A percentile compares a stretch with the other conserved stretches of the same genome.
Evolutionary conservation across 2,329 filamentous ascomycete species (phyloP).

Genomic region (Tolypocladium album): DNA sequence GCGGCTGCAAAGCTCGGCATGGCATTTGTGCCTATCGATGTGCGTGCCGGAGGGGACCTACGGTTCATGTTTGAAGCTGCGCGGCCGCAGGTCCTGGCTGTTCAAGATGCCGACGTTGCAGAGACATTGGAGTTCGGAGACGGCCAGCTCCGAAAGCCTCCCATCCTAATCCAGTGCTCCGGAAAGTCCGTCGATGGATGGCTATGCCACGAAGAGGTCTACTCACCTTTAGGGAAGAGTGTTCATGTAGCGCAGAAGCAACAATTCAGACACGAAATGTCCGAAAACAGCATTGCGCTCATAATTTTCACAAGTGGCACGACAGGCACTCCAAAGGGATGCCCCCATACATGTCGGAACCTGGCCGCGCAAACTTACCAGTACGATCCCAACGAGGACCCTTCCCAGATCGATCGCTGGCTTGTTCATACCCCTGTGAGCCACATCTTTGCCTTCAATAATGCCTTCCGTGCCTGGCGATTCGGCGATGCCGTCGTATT

Average conservation of each 20-base stretch:
- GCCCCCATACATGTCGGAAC: conserved; percentile 28
- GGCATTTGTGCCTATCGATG: conserved; percentile 23
- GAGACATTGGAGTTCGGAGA: neutral
- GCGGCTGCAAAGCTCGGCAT: conserved; percentile 21
- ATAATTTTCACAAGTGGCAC: conserved; percentile 40
- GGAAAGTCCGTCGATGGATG: conserved; percentile 8
- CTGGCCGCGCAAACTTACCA: conserved; percentile 24
- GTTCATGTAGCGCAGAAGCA: neutral
- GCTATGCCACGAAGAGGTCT: conserved; percentile 1
- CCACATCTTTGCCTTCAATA: conserved; percentile 29
- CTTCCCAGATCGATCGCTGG: conserved; percentile 17
- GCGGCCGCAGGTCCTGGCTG: conserved; percentile 18
- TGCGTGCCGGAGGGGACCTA: conserved; percentile 13
- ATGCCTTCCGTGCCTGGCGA: conserved; percentile 25
- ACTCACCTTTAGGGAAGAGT: neutral
- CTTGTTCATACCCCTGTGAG: conserved; percentile 25
- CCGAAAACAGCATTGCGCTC: conserved; percentile 17
- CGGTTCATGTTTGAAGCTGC: conserved; percentile 11
- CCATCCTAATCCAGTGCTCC: conserved; percentile 14
- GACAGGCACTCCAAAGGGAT: conserved; percentile 35
- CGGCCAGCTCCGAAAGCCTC: neutral
- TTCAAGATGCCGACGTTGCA: conserved; percentile 15
- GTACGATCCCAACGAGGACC: conserved; percentile 22
- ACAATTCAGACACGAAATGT: neutral
- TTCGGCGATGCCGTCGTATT: conserved; percentile 23